phyloP scores from a whole-genome alignment of 148 eudicot species.

The Rhododendron ferrugineum region DNA sequence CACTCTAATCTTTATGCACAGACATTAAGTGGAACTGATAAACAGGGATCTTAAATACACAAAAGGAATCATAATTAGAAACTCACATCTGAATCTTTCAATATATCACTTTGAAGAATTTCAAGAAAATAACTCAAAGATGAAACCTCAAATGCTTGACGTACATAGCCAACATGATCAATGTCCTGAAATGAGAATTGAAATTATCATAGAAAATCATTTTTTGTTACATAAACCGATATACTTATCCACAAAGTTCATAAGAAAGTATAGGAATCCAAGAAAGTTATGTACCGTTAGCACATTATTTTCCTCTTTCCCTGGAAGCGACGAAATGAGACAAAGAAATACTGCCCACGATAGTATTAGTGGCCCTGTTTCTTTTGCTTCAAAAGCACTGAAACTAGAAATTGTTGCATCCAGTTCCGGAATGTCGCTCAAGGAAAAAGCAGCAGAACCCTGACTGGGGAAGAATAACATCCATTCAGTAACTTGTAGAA shows the following conservation, averaged over 20 bases:
- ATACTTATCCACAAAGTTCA: conserved; percentile 3
- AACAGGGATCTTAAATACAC: conserved; percentile 4
- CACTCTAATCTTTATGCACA: background rate
- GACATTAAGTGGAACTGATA: background rate
- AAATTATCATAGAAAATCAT: background rate
- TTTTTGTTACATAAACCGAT: background rate
- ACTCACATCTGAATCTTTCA: conserved; percentile 85
- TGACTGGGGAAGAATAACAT: conserved; percentile 40
- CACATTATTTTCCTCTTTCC: conserved; percentile 45
- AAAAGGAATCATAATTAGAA: background rate
- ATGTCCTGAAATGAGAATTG: conserved; percentile 51
- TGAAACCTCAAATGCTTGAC: conserved; percentile 83
- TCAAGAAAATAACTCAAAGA: conserved; percentile 63
- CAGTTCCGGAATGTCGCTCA: conserved; percentile 59
- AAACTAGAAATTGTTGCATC: conserved; percentile 61
- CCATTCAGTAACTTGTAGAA: background rate
- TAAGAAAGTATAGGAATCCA: background rate
- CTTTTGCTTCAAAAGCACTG: conserved; percentile 58
- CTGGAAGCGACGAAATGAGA: conserved; percentile 70
- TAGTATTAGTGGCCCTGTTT: conserved; percentile 77
- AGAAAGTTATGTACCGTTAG: conserved; percentile 40
- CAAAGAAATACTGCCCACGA: conserved; percentile 95
- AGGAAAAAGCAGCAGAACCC: conserved; percentile 56
- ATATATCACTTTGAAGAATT: conserved; percentile 65
- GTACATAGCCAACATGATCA: conserved; percentile 84